These are phyloP conservation scores for Xylaria sp. DNA, from an alignment of 2,329 filamentous ascomycete species.

Conservation along the genomic window DNA sequence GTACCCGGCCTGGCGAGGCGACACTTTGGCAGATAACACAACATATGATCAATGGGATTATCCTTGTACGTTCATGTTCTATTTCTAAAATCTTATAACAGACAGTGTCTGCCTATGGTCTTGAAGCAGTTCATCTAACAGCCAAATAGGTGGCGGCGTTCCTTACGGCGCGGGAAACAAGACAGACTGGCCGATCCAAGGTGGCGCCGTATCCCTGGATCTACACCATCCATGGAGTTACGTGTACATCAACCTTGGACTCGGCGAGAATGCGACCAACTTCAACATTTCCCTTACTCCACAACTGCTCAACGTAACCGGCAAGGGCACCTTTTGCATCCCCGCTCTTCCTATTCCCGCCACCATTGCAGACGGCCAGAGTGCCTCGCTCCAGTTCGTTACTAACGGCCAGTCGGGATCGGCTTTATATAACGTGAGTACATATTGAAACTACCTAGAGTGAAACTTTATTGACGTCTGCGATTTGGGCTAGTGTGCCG, in stretches of 20 bases:
- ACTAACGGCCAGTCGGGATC: conserved; percentile 62
- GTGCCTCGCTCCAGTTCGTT: conserved; percentile 72
- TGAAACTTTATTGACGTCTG: conserved; percentile 17
- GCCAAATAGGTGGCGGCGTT: conserved; percentile 52
- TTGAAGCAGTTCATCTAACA: conserved; percentile 5
- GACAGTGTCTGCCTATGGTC: not conserved
- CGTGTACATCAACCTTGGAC: conserved; percentile 59
- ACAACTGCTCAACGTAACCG: conserved; percentile 63
- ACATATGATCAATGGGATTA: conserved; percentile 56
- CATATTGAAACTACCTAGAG: not conserved
- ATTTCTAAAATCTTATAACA: not conserved
- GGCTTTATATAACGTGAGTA: conserved; percentile 69
- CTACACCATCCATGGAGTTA: conserved; percentile 60
- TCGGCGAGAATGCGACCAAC: conserved; percentile 58
- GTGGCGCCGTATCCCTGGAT: conserved; percentile 54
- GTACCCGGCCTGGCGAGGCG: conserved; percentile 56
- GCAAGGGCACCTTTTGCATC: conserved; percentile 69
- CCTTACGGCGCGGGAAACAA: conserved; percentile 50
- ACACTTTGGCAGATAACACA: conserved; percentile 49
- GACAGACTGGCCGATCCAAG: conserved; percentile 60
- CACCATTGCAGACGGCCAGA: conserved; percentile 61
- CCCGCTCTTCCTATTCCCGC: conserved; percentile 61
- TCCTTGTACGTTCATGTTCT: conserved; percentile 51
- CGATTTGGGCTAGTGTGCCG: conserved; percentile 63
- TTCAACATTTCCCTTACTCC: conserved; percentile 73